Evolutionary conservation across 2,329 filamentous ascomycete species (phyloP), one percentile per base, ranked within the genome.

Genomic region (Colletotrichum tropicale): DNA sequence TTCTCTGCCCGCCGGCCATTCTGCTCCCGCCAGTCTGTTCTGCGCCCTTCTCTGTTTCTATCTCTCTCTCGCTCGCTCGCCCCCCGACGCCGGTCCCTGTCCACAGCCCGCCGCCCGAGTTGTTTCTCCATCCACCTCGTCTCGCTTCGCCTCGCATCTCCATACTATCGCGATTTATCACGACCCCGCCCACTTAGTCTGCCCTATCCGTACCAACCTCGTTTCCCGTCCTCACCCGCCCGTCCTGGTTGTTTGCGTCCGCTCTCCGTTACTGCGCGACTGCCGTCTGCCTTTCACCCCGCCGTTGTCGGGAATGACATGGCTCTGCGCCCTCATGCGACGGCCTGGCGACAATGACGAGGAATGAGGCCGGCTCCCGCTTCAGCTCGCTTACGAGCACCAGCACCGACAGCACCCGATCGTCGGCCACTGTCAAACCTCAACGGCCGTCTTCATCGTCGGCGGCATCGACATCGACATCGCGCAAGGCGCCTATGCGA

Each of bases 361-460:
- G 89, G 85, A 91, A 93, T 87, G 92, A 94, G 83, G 86, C 87
- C 81, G 85, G 85, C 81, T 88, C 88, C 85, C 93, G 92, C 86
- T 90, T 93, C 89, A 92, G 90, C 87, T 93, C 92, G 78, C 86
- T 89, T 78, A 91, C 91, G 86, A 92, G 91, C 88, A 90, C 90
- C 78, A 91, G 90, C 86, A 91, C 90, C 81, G 90, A 92, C 80
- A 94, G 92, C 86, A 91, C 90, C 85, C 90, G 90, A 80, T 94
- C 93, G 77, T 90, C 89, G 81, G 90, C 91, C 81, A 95, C 94
- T 52, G 86, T 92, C 78, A 92, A 89, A 84, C 88, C 88, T 71
- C 84, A 84, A 66, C 81, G 80, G 72, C 80, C 82, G 75, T 82
- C 79, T 75, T 80, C 82, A n/a, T 61, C 58, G 43, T 52, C 43